Conservation (phyloP, 768 basidiomycete genomes). For the Rhodotorula toruloides region DNA sequence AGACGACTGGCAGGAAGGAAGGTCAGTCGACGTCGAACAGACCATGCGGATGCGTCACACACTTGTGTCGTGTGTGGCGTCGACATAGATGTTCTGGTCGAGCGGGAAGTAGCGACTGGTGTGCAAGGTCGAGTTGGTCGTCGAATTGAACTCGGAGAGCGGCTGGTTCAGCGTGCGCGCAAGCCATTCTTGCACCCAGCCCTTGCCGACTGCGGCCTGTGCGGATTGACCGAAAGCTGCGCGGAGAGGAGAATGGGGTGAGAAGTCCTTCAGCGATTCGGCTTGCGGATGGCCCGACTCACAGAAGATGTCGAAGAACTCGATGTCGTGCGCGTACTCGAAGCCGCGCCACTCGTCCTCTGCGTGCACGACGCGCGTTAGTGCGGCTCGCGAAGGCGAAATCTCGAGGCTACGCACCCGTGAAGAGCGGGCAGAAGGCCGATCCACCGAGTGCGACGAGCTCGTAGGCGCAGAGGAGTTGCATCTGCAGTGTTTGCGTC, state of each 20-base stretch:
- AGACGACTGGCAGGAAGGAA: conserved; percentile 27
- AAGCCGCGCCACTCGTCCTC: conserved; percentile 33
- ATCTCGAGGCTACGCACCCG: conserved; percentile 22
- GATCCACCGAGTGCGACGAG: conserved; percentile 56
- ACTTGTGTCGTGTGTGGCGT: conserved; percentile 48
- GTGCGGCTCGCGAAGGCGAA: conserved; percentile 43
- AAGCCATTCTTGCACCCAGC: conserved; percentile 64
- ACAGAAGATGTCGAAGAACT: conserved; percentile 44
- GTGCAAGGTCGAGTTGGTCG: conserved; percentile 77
- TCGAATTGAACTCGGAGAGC: conserved; percentile 66
- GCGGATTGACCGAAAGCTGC: conserved; percentile 74
- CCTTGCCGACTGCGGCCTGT: conserved; percentile 53
- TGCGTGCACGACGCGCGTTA: conserved; percentile 32
- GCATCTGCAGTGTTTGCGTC: conserved; percentile 43
- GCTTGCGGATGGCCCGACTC: no score
- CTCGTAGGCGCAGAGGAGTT: conserved; percentile 73
- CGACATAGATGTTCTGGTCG: conserved; percentile 47
- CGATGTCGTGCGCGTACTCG: conserved; percentile 43
- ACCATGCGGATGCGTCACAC: background rate
- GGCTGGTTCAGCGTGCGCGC: conserved; percentile 64
- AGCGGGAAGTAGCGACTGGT: conserved; percentile 45
- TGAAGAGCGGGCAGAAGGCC: conserved; percentile 49
- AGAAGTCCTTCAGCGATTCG: no score
- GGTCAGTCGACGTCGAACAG: background rate
- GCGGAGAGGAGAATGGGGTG: no score